These are phyloP conservation scores for Salix brachista DNA, from an alignment of 345 rosid species.

Conservation along the genomic window DNA sequence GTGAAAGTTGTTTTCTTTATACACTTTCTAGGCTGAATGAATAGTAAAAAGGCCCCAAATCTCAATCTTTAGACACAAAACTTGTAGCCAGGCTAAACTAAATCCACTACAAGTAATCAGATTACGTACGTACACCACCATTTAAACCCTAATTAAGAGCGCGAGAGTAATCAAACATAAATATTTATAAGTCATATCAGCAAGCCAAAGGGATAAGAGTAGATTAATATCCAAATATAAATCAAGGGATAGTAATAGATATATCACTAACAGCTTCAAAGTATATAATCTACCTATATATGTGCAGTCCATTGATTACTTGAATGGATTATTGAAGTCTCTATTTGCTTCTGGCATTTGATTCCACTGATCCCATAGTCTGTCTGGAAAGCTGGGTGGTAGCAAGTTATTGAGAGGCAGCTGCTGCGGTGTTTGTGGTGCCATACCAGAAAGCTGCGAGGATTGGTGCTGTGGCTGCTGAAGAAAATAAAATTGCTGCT, in stretches of 20 bases:
- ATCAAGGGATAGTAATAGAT: not conserved
- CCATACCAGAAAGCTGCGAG: constrained; percentile 34
- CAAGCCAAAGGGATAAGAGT: not conserved
- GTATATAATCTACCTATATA: not conserved
- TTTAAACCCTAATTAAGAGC: constrained; percentile 13
- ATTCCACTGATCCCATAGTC: constrained; percentile 78
- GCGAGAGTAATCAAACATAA: not conserved
- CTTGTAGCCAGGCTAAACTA: not conserved
- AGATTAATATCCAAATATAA: not conserved
- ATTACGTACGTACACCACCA: too few relatives aligned
- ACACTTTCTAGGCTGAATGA: not conserved
- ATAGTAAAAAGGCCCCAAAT: not conserved
- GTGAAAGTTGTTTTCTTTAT: not conserved
- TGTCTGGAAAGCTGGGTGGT: constrained; percentile 48
- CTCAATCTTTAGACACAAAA: not conserved
- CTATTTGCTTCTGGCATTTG: constrained; percentile 57
- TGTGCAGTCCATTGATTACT: constrained; percentile 31
- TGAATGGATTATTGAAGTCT: constrained; percentile 56
- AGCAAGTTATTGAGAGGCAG: constrained; percentile 38
- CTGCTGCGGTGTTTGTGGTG: constrained; percentile 34
- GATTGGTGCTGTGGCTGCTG: constrained; percentile 37
- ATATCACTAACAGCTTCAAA: not conserved
- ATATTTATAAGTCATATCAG: constrained; percentile 2
- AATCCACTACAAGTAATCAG: not conserved
- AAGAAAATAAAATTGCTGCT: constrained; percentile 22